Evolutionary conservation across 441 rosid genomes (phyloP).

Genomic region (Capsella rubella): DNA sequence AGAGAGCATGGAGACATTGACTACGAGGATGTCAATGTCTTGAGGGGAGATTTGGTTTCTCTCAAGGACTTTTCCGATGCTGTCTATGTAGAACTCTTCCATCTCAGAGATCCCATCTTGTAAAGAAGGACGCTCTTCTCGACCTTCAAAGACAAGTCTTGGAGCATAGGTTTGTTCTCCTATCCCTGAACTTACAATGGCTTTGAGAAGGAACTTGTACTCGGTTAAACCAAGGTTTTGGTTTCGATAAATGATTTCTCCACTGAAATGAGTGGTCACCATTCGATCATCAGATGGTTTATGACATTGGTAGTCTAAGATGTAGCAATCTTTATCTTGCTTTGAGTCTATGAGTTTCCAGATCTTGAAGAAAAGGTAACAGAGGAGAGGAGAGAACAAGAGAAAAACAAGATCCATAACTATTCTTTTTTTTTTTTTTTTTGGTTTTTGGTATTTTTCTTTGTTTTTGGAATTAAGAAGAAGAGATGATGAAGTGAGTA

Average conservation of each 20-base stretch:
- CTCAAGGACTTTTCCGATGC: constrained; percentile 60
- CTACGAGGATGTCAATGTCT: constrained; percentile 77
- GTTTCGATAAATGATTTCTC: constrained; percentile 54
- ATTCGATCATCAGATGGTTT: constrained; percentile 52
- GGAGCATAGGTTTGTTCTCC: constrained; percentile 79
- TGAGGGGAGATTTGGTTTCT: constrained; percentile 64
- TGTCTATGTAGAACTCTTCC: constrained; percentile 79
- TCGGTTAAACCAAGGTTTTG: constrained; percentile 64
- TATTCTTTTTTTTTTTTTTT: not conserved
- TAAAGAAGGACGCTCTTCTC: constrained; percentile 62
- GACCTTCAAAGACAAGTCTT: constrained; percentile 56
- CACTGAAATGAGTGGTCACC: constrained; percentile 54
- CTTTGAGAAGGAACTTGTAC: constrained; percentile 67
- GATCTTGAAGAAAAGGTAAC: constrained; percentile 48
- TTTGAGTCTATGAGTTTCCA: constrained; percentile 45
- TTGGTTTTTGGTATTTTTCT: not conserved
- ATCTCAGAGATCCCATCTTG: constrained; percentile 69
- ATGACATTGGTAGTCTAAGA: constrained; percentile 62
- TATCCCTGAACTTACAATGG: constrained; percentile 69
- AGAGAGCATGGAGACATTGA: constrained; percentile 81
- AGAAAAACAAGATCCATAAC: constrained; percentile 50
- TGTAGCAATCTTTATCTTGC: constrained; percentile 54
- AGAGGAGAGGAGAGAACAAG: constrained; percentile 37
- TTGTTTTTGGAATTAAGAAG: constrained; percentile 8
- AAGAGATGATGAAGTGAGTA: constrained; percentile 33